phyloP scores from a whole-genome alignment of 345 rosid species.

The Aquilaria malaccensis region DNA sequence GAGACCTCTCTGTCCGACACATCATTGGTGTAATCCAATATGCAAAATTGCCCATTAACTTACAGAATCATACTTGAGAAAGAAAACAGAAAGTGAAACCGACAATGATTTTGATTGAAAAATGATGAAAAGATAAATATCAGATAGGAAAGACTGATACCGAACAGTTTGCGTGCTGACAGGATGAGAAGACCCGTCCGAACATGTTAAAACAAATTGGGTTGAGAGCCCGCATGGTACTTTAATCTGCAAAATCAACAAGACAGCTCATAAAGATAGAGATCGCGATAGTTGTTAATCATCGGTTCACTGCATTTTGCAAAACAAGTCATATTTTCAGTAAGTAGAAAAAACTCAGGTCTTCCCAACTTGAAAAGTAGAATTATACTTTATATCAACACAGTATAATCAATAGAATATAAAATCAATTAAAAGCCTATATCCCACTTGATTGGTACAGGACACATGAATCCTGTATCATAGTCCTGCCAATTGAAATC shows the following conservation, averaged over 20 bases:
- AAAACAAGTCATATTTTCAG: no score
- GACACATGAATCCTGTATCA: no score
- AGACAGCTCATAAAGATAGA: not conserved
- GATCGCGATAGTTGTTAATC: not conserved
- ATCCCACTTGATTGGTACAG: no score
- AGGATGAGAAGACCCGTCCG: conserved; percentile 73
- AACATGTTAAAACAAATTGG: conserved; percentile 72
- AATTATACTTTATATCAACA: not conserved
- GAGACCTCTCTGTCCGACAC: no score
- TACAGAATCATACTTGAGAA: not conserved
- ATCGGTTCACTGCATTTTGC: not conserved
- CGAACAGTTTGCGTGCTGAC: conserved; percentile 50
- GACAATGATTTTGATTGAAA: not conserved
- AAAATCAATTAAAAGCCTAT: no score
- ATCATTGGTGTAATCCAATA: not conserved
- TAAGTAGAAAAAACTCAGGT: no score
- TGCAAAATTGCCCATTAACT: not conserved
- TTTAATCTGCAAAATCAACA: conserved; percentile 54
- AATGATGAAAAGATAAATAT: not conserved
- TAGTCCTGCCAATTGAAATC: no score
- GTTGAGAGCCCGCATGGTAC: conserved; percentile 70
- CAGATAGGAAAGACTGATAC: conserved; percentile 23
- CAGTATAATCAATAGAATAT: no score
- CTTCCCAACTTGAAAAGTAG: not conserved
- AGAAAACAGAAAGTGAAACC: not conserved